Base-by-base conservation (phyloP, 805 yeast genomes). In the Ogataea corticis region DNA sequence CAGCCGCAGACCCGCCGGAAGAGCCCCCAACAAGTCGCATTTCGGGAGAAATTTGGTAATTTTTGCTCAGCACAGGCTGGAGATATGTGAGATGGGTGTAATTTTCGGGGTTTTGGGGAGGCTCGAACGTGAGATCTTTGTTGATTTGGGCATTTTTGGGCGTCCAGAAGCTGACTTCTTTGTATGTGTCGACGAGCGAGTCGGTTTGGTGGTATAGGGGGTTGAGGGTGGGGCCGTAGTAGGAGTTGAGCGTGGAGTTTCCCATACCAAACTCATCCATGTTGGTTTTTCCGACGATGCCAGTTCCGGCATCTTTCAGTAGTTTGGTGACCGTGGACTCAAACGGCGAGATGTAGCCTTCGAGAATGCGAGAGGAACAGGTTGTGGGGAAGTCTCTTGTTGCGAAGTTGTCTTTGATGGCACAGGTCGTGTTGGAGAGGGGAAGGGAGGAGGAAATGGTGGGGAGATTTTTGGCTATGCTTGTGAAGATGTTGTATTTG, bases 181-280 rank as follows among this genome's bases (percentile, higher is more conserved):
- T 39, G 36, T 61, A 62, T 2, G 49, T 54, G 4, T 44, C 32
- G 7, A 63, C 54, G 12, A 64, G 33, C 34, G 54, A 54, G 4
- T 42, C 29, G 3, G 45, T 32, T 35, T 58, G 60, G 6, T 42
- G 45, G 49, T 62, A 71, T 18, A 59, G 34, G 11, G 84, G 83
- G 55, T 87, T 86, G 3, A 68, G 45, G 0, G 84, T 74, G 1
- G 85, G 72, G 0, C 90, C 91, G 57, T 66, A 79, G 41, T 57
- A 53, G 0, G 85, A 75, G 54, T 79, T 72, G 2, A 79, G 68
- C 12, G 80, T 83, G 1, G 82, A 75, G 11, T 87, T 82, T 10
- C 99, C 99, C 99, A 94, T 94, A 2, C 96, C 99, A 69, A 94
- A 94, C 67, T 94, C 97, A 67, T 94, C 99, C 79, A 94, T 71